phyloP scores from a whole-genome alignment of 257 asterid species.

The Salvia miltiorrhiza region DNA sequence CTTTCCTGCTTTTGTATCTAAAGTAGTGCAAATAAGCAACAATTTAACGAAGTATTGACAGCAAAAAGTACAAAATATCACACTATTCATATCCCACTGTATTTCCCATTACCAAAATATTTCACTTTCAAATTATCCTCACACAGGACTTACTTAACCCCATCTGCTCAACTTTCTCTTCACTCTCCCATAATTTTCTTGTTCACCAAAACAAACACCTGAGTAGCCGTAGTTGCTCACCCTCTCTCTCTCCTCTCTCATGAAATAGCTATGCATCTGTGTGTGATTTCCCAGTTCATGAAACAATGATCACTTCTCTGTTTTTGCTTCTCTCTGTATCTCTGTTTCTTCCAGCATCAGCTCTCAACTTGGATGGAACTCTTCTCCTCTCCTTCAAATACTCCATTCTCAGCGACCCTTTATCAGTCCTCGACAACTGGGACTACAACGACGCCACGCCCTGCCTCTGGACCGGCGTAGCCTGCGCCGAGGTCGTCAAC shows the following conservation, averaged over 20 bases:
- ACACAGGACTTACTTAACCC: background rate
- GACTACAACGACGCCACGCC: constrained; percentile 68
- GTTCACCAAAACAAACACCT: constrained; percentile 77
- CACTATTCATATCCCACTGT: constrained; percentile 15
- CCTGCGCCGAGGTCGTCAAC: constrained; percentile 41
- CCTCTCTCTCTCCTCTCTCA: constrained; percentile 35
- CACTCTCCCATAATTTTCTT: constrained; percentile 24
- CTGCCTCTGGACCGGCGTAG: constrained; percentile 77
- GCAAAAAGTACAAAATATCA: constrained; percentile 18
- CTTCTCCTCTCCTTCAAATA: constrained; percentile 83
- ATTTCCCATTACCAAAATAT: constrained; percentile 27
- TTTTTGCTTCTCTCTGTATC: constrained; percentile 35
- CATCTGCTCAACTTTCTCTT: constrained; percentile 24
- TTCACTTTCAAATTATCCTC: constrained; percentile 26
- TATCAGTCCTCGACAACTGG: constrained; percentile 81
- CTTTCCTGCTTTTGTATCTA: constrained; percentile 15
- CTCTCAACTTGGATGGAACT: constrained; percentile 77
- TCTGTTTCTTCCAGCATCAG: constrained; percentile 26
- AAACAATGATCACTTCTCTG: constrained; percentile 35
- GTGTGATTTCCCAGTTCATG: constrained; percentile 16
- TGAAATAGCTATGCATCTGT: constrained; percentile 25
- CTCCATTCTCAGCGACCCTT: constrained; percentile 71
- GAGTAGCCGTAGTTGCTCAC: constrained; percentile 33
- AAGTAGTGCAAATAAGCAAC: constrained; percentile 16
- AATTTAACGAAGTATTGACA: constrained; percentile 32